A percentile compares a stretch with the other conserved stretches of the same genome.
phyloP scores from a whole-genome alignment of 495 filamentous ascomycete species.

The Annulohypoxylon bovei region DNA sequence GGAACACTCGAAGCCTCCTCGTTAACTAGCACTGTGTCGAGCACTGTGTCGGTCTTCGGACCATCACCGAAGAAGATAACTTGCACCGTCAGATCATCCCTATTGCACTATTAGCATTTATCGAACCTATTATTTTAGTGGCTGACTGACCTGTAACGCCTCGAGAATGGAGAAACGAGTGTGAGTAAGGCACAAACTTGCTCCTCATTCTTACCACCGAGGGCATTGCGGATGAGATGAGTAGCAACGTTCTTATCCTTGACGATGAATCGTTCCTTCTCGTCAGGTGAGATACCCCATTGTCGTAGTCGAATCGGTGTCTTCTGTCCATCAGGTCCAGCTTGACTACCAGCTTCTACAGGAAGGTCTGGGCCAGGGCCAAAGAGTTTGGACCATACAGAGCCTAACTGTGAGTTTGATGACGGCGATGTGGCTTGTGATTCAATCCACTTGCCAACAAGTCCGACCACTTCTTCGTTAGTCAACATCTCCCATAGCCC shows the following conservation, averaged over 20 bases:
- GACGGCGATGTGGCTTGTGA: conserved; percentile 62
- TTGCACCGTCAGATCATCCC: conserved; percentile 94
- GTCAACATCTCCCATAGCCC: conserved; percentile 99
- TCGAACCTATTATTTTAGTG: background rate
- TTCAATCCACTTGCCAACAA: conserved; percentile 97
- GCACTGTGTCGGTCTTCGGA: conserved; percentile 73
- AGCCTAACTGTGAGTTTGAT: conserved; percentile 50
- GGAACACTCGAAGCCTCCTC: conserved; percentile 79
- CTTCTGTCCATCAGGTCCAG: conserved; percentile 62
- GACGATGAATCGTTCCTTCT: conserved; percentile 84
- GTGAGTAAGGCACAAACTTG: conserved; percentile 95
- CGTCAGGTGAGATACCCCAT: conserved; percentile 75
- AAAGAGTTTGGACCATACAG: conserved; percentile 67
- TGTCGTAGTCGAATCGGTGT: conserved; percentile 86
- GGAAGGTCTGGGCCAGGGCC: conserved; percentile 64
- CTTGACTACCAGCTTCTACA: conserved; percentile 57
- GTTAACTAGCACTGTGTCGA: conserved; percentile 84
- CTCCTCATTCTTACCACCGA: conserved; percentile 92
- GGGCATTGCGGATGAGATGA: conserved; percentile 93
- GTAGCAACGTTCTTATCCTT: conserved; percentile 97
- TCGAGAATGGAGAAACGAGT: conserved; percentile 86
- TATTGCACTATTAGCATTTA: conserved; percentile 21
- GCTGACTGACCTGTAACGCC: conserved; percentile 77
- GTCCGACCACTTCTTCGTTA: conserved; percentile 96
- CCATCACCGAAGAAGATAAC: conserved; percentile 97